These are phyloP conservation scores for Pseudogymnoascus sp. DNA, from an alignment of 2,329 filamentous ascomycete species.

Conservation along the genomic window DNA sequence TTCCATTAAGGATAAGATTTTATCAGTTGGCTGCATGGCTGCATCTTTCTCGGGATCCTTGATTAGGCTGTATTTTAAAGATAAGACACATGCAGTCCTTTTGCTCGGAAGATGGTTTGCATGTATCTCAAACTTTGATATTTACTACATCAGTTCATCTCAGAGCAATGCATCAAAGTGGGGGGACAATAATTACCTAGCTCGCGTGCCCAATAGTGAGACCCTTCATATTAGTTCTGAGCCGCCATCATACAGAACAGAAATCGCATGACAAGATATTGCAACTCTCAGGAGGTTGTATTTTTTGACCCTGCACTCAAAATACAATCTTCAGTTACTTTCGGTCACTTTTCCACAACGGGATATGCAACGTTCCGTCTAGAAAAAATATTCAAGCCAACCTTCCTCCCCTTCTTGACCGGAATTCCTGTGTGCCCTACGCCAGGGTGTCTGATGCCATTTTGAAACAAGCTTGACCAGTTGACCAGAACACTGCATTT, in stretches of 20 bases:
- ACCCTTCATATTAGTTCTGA: not conserved
- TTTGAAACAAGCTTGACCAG: conserved; percentile 49
- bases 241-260: not conserved
- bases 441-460: conserved; percentile 48
- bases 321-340: not conserved
- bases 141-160: too few relatives aligned
- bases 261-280: not conserved
- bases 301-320: not conserved
- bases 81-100: too few relatives aligned
- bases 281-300: not conserved
- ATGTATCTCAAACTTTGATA: too few relatives aligned
- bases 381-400: conserved; percentile 50
- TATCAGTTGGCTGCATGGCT: not conserved
- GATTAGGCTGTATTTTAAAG: not conserved
- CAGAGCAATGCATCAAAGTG: not conserved
- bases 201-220: not conserved
- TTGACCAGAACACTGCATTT: conserved; percentile 42
- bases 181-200: not conserved
- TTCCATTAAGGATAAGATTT: not conserved
- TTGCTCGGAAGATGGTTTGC: too few relatives aligned
- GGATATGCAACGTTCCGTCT: not conserved
- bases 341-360: not conserved
- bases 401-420: conserved; percentile 45
- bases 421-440: conserved; percentile 54
- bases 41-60: not conserved